Percentiles rank a stretch among this genome's conserved stretches.
Conservation (phyloP, 2,329 filamentous ascomycete species). For the Claviceps capensis region DNA sequence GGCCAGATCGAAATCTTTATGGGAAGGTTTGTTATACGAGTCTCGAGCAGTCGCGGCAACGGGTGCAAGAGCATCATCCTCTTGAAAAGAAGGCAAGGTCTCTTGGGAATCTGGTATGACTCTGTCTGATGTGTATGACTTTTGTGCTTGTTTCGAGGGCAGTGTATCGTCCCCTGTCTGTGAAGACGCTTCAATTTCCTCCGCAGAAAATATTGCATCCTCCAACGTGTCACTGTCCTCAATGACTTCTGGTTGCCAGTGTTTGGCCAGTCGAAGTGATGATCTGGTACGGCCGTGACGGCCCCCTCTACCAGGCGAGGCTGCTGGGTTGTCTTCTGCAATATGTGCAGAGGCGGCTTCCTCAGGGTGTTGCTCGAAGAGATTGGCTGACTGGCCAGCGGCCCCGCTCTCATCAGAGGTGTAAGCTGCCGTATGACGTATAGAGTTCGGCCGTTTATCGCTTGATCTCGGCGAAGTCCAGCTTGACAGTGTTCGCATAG, state of each 20-base stretch:
- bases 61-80: not conserved
- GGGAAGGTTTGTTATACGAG: not conserved
- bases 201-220: conserved; percentile 3
- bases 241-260: not conserved
- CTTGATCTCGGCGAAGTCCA: conserved; percentile 2
- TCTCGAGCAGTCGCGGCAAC: not conserved
- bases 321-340: not conserved
- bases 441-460: conserved; percentile 2
- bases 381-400: conserved; percentile 2
- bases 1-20: conserved; percentile 4
- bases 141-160: conserved; percentile 1
- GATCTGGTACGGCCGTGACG: not conserved
- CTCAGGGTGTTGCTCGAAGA: conserved; percentile 5
- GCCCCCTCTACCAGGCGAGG: not conserved
- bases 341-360: conserved; percentile 1
- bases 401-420: not conserved
- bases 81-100: conserved; percentile 7
- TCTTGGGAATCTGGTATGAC: conserved; percentile 19
- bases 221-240: conserved; percentile 6
- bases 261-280: not conserved
- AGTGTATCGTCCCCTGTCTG: conserved; percentile 5
- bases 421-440: not conserved
- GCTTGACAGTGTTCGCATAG: not conserved
- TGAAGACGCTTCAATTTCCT: conserved; percentile 1
- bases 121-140: not conserved